Base-by-base conservation (phyloP, 2,329 filamentous ascomycete species). In the Alternaria brassicicola region DNA sequence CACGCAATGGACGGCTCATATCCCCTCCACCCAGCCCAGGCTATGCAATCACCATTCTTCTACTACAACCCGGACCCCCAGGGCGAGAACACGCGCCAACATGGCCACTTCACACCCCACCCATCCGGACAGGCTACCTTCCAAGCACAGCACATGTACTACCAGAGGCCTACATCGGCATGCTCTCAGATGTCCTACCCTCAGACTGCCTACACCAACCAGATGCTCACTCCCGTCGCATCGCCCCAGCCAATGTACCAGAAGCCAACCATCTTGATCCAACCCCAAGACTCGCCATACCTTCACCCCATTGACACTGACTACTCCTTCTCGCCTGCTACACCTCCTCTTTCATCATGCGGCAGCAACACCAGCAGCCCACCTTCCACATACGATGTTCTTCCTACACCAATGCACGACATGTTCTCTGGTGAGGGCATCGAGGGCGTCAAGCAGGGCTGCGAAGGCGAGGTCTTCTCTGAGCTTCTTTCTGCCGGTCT, bases 281-380 rank as follows among this genome's bases (percentile, higher is more conserved):
- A 87, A 70, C 83, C 86, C 67, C 84, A 88, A 55, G 84, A 85
- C 56, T 78, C 80, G 17, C 79, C 80, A 66, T 85, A 78, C 78
- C 79, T 75, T 69, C 79, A 76, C 72, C 83, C 92, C 70, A 80
- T 96, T 64, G 90, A 96, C 78, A 92, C 91, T 15, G 89, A 93
- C 68, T 85, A 90, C 68, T 78, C 80, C 28, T 91, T 89, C 79
- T 92, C 91, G 73, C 93, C 93, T 31, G 88, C 92, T 7, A 97
- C 93, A 19, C 93, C 93, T 47, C 90, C 93, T 43, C 84, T 97
- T 70, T 97, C 93, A 23, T 89, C 90, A 3, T 89, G 92, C 28
- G 90, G 90, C 66, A 97, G 93, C 83, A 88, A 86, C 55, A 89
- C 92, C 71, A 92, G 91, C 81, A 97, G 92, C 84, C 92, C 94